Evolutionary conservation across 208 protist species (phyloP), one percentile per base, ranked within the genome.

Genomic region (Acanthamoeba triangularis): DNA sequence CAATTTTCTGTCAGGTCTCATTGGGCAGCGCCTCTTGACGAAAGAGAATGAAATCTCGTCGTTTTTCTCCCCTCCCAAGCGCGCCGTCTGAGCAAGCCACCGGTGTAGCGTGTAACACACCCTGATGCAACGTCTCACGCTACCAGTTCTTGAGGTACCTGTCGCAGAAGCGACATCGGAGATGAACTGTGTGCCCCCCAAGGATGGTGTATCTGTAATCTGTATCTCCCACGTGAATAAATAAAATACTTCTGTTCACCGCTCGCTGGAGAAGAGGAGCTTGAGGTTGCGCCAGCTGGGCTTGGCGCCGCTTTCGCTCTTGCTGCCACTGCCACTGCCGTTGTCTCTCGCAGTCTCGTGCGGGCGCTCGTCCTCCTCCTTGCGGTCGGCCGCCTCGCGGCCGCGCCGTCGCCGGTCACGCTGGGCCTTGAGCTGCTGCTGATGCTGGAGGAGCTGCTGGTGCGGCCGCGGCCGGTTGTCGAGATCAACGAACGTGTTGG

Each of bases 251-350:
- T n/a, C 47, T 8, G 7, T 14, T 80, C 72, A 80, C 37, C 72
- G 8, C 18, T 80, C 72, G 41, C 72, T 49, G 20, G 72, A 80
- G 41, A 80, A 80, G 37, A 80, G 37, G 35, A 80, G 72, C 37
- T 80, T 80, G 72, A 80, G 72, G 72, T 80, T 80, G n/a, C 72
- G 72, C 72, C 72, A 80, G 72, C 35, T 80, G 14, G 72, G 35
- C 72, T 80, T 80, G 41, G 35, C n/a, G 7, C 35, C 10, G 3
- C 72, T 20, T 18, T 49, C 72, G 30, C 72, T 35, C 41, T 28
- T 49, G 72, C 6, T 28, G 30, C n/a, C n/a, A n/a, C n/a, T n/a
- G n/a, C n/a, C n/a, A n/a, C n/a, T n/a, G n/a, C 35, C 41, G 72
- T 80, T 18, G 6, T 28, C 20, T 13, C 6, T 28, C 56, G 11